phyloP scores from a whole-genome alignment of 306 rosid species.

The Crataegus laevigata region DNA sequence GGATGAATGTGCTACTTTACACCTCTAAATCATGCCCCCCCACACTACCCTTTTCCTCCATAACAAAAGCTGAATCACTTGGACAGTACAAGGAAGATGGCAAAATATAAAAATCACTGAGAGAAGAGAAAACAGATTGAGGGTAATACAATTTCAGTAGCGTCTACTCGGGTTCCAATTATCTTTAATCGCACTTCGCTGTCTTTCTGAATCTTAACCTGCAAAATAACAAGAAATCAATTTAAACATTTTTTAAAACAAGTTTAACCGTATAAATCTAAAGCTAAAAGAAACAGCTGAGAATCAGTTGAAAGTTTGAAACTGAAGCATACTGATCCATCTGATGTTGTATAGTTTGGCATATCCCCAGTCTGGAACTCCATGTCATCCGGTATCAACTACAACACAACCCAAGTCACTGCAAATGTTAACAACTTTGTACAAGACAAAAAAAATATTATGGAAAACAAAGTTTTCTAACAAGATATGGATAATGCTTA shows the following conservation, averaged over 20 bases:
- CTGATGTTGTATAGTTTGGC: constrained; percentile 95
- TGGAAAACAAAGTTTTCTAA: background rate
- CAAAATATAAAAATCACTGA: background rate
- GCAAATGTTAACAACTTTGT: background rate
- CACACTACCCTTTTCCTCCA: background rate
- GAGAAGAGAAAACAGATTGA: background rate
- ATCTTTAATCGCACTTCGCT: constrained; percentile 96
- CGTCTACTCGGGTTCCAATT: constrained; percentile 95
- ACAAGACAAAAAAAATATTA: background rate
- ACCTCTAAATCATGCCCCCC: background rate
- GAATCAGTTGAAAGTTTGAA: background rate
- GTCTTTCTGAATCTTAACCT: constrained; percentile 97
- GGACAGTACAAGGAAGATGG: background rate
- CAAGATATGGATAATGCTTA: background rate
- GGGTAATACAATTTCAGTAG: constrained; percentile 79
- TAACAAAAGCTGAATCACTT: background rate
- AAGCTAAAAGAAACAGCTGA: background rate
- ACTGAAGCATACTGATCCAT: constrained; percentile 68
- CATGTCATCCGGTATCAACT: constrained; percentile 99
- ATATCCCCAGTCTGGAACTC: constrained; percentile 92
- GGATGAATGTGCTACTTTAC: background rate
- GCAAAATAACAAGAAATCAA: constrained; percentile 24
- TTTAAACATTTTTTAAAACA: background rate
- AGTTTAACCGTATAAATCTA: background rate
- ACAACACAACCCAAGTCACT: background rate